Evolutionary conservation across 1,284 basidiomycete species (phyloP), one percentile per base, ranked within the genome.

Genomic region (Fomitopsis betulina): DNA sequence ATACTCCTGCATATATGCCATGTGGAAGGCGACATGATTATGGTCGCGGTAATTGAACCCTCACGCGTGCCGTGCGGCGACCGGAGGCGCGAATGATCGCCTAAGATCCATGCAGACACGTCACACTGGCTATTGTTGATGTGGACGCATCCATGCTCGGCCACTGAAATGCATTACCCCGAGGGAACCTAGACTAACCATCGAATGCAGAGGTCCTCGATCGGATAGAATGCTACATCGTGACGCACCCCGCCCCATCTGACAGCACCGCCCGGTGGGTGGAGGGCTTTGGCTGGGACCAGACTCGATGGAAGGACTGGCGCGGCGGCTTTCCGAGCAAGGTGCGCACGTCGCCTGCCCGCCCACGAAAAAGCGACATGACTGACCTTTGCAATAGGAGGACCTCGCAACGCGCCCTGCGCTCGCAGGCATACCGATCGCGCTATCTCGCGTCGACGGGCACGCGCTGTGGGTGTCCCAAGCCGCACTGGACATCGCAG

Each of bases 211-310:
- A 91, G 59, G 78, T 91, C 7, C 73, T 93, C 9, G 72, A 78
- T 3, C 76, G 79, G 5, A 75, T 94, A 21, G 87, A 88, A 60
- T 63, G 69, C 0, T 91, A 91, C 64, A 81, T 94, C 51, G 65
- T 73, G 2, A 69, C 77, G 5, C 80, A 84, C 58, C 81, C 85
- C 0, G 80, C 84, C 49, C 68, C 87, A n/a, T 68, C 78, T 2
- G 68, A 76, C 0, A 78, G 86, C 58, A 76, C 73, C 6, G 77
- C 79, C 3, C 75, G 72, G 4, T 96, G 93, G 93, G 83, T 97
- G 56, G 77, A 87, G 65, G 95, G 93, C 3, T 84, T 90, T 76
- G 95, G 94, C 5, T 98, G 95, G 94, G 93, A 98, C 69, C 94
- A 98, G 72, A 96, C 91, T 5, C 78, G 81, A 58, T 91, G 88